Conservation (phyloP, 2,329 filamentous ascomycete species). For the Trichophyton mentagrophytes region DNA sequence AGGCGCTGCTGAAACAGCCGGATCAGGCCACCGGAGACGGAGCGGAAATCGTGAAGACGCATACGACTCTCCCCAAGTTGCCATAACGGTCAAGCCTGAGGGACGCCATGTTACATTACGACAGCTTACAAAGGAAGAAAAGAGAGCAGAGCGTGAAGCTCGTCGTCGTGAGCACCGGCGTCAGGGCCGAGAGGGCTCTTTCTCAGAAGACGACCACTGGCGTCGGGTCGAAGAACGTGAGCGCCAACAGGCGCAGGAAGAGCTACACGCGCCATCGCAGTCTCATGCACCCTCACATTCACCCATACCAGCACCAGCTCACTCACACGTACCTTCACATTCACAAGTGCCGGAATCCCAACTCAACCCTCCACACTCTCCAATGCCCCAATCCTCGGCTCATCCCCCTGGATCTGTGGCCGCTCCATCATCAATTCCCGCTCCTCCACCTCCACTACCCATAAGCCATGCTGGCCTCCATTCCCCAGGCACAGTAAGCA, state of each 20-base stretch:
- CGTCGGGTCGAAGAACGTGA: slow-evolving; percentile 39
- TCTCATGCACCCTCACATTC: not conserved
- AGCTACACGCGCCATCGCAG: not conserved
- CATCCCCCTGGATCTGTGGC: slow-evolving; percentile 1
- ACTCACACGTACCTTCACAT: not conserved
- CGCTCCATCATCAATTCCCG: slow-evolving; percentile 1
- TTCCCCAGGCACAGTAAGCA: slow-evolving; percentile 35
- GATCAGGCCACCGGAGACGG: slow-evolving; percentile 21
- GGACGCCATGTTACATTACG: slow-evolving; percentile 51
- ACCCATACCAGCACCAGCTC: not conserved
- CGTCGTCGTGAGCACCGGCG: slow-evolving; percentile 38
- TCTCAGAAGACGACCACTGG: slow-evolving; percentile 34
- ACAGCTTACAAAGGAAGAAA: slow-evolving; percentile 49
- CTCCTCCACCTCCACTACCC: slow-evolving; percentile 23
- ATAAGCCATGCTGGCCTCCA: slow-evolving; percentile 22
- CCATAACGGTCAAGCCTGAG: slow-evolving; percentile 53
- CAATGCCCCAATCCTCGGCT: not conserved
- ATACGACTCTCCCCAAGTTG: slow-evolving; percentile 45
- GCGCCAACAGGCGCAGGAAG: slow-evolving; percentile 25
- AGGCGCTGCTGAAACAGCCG: slow-evolving; percentile 19
- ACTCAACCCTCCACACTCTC: not conserved
- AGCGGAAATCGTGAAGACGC: slow-evolving; percentile 30
- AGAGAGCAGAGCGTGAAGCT: slow-evolving; percentile 46
- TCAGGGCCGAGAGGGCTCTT: slow-evolving; percentile 31
- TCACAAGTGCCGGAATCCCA: not conserved